These are phyloP conservation scores for Corylus heterophylla DNA, from an alignment of 306 rosid species.

Conservation along the genomic window DNA sequence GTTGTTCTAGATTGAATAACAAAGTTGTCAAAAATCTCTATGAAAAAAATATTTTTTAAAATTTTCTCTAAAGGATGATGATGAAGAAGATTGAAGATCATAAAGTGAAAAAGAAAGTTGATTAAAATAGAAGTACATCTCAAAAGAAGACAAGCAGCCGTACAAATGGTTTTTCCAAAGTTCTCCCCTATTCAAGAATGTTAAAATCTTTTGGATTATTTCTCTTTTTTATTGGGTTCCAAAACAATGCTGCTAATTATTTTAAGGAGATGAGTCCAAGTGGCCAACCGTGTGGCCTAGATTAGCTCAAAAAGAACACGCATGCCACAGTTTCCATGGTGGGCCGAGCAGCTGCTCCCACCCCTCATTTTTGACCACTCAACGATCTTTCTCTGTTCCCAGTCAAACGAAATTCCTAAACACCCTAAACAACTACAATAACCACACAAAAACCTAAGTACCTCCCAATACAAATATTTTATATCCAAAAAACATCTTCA, in stretches of 20 bases:
- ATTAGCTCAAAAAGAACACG: conserved; percentile 35
- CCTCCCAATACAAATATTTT: background rate
- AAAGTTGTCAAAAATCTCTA: no score
- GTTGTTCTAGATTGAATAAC: no score
- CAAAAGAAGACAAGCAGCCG: conserved; percentile 32
- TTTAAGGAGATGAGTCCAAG: conserved; percentile 27
- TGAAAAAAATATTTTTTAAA: no score
- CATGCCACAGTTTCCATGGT: conserved; percentile 32
- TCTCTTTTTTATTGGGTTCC: conserved; percentile 22
- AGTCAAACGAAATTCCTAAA: background rate
- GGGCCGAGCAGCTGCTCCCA: conserved; percentile 3
- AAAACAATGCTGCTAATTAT: conserved; percentile 1
- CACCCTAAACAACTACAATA: background rate
- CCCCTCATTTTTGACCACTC: conserved; percentile 38
- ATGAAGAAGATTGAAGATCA: background rate
- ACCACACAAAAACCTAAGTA: conserved; percentile 8
- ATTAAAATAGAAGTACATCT: background rate
- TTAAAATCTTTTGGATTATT: background rate
- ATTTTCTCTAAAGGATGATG: background rate
- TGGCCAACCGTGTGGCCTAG: conserved; percentile 75
- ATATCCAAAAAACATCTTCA: background rate
- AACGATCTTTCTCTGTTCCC: conserved; percentile 1
- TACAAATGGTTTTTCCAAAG: conserved; percentile 38
- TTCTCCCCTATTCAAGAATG: conserved; percentile 17
- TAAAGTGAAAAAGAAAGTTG: background rate